Percentiles rank a stretch among this genome's conserved stretches.
These are phyloP conservation scores for Cystofilobasidium bisporidii DNA, from an alignment of 768 basidiomycete genomes.

Conservation along the genomic window DNA sequence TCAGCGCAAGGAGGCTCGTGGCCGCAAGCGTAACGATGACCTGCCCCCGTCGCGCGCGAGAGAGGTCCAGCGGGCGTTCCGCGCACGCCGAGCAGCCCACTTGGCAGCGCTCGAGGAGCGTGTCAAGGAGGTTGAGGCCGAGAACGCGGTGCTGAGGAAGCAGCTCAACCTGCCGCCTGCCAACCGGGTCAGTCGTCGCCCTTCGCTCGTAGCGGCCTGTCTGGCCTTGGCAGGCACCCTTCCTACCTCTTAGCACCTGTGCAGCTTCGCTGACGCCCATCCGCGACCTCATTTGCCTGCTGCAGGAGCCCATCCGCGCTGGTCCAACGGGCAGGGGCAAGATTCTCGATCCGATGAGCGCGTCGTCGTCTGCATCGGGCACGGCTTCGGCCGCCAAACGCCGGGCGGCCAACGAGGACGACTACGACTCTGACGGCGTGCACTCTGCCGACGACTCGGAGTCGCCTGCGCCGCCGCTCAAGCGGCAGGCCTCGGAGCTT, in stretches of 20 bases:
- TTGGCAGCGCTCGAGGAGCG: slow-evolving; percentile 71
- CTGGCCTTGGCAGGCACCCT: no score
- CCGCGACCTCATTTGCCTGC: no score
- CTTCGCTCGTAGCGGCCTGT: no score
- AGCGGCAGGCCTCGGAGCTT: not conserved
- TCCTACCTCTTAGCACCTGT: no score
- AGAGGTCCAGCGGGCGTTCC: slow-evolving; percentile 81
- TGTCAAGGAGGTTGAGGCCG: slow-evolving; percentile 71
- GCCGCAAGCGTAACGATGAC: slow-evolving; percentile 48
- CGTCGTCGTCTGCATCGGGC: not conserved
- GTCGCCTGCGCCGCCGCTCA: not conserved
- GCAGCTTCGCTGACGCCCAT: no score
- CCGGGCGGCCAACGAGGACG: not conserved
- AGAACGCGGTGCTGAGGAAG: slow-evolving; percentile 64
- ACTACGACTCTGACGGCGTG: not conserved
- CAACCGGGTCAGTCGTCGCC: slow-evolving; percentile 28
- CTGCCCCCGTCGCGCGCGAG: slow-evolving; percentile 67
- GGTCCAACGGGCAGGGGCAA: slow-evolving; percentile 42
- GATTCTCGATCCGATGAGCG: slow-evolving; percentile 38
- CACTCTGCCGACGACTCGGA: not conserved
- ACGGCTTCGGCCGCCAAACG: not conserved
- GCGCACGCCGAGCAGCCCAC: slow-evolving; percentile 78
- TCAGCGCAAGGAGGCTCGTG: slow-evolving; percentile 24
- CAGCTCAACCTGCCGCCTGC: slow-evolving; percentile 37
- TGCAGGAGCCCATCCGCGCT: slow-evolving; percentile 35